Evolutionary conservation across 2,329 filamentous ascomycete genomes (phyloP), one percentile per base, ranked within the genome.

Genomic region (Colletotrichum somersetense): DNA sequence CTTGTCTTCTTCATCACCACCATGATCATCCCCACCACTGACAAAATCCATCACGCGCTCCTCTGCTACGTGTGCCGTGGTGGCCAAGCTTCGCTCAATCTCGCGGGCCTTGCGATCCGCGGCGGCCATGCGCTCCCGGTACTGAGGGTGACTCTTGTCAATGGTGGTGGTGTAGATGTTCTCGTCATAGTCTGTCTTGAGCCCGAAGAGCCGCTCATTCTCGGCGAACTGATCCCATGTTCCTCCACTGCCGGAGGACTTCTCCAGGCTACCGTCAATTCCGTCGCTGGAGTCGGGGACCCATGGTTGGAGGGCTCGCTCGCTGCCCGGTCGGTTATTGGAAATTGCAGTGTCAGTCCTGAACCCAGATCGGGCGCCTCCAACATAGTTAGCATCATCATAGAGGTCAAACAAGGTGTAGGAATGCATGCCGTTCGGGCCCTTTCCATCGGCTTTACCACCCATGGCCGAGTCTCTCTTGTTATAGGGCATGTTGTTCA

Each of bases 191-290:
- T 95, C 94, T 64, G 93, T 96, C 81, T 91, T 94, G 50, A 97
- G 84, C 46, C 96, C 96, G 79, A 97, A 98, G 40, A 94, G 89
- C 67, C 91, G 88, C 82, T 97, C 93, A 78, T 98, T 98, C 74
- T 89, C 91, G 70, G 93, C 93, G 78, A 99, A 99, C 81, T 99
- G 96, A 80, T 99, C 96, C 96, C 96, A 99, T 12, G 83, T 85
- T 8, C 83, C 85, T 20, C 82, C 78, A 64, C 80, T 81, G 55
- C 33, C 44, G n/a, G 79, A 76, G 2, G 86, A 77, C 62, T 85
- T 89, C 77, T 94, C 94, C 33, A 98, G 86, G 59, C 92, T 92
- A 75, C 93, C 86, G 78, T 95, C 92, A 52, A 89, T 81, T 38
- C 88, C 87, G 74, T 91, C 90, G 5, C 85, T 81, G 20, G 87